A percentile compares a stretch with the other conserved stretches of the same genome.
Conservation (phyloP, 768 basidiomycete species). For the Amanita pallidorosea region DNA sequence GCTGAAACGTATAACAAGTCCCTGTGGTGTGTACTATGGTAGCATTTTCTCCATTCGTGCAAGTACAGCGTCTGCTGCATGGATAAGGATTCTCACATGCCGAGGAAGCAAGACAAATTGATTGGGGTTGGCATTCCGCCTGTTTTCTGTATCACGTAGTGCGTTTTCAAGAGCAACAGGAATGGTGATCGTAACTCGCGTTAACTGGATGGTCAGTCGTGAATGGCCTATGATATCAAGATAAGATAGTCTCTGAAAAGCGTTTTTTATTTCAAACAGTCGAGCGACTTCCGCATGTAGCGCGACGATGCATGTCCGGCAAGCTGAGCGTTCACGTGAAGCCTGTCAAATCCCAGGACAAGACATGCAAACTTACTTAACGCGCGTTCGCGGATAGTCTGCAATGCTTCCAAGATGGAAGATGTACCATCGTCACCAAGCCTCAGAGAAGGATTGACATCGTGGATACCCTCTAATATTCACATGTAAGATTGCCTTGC, state of each 20-base stretch:
- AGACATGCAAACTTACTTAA: conserved; percentile 38
- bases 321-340: conserved; percentile 33
- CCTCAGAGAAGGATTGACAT: conserved; percentile 68
- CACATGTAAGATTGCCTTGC: not conserved
- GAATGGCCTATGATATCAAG: conserved; percentile 69
- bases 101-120: conserved; percentile 35
- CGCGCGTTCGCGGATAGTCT: conserved; percentile 62
- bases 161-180: conserved; percentile 69
- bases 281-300: conserved; percentile 64
- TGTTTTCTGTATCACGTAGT: conserved; percentile 33
- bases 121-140: conserved; percentile 4
- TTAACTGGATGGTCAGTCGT: conserved; percentile 66
- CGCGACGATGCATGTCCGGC: conserved; percentile 65
- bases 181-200: conserved; percentile 49
- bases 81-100: conserved; percentile 47
- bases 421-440: conserved; percentile 75
- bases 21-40: conserved; percentile 14
- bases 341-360: not conserved
- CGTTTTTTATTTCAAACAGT: conserved; percentile 73
- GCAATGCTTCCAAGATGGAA: conserved; percentile 58
- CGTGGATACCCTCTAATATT: conserved; percentile 56
- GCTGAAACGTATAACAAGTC: not conserved
- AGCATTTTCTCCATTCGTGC: conserved; percentile 56
- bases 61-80: conserved; percentile 49
- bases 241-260: conserved; percentile 66